These are phyloP conservation scores for Prunus davidiana DNA, from an alignment of 306 rosid species.

Conservation along the genomic window DNA sequence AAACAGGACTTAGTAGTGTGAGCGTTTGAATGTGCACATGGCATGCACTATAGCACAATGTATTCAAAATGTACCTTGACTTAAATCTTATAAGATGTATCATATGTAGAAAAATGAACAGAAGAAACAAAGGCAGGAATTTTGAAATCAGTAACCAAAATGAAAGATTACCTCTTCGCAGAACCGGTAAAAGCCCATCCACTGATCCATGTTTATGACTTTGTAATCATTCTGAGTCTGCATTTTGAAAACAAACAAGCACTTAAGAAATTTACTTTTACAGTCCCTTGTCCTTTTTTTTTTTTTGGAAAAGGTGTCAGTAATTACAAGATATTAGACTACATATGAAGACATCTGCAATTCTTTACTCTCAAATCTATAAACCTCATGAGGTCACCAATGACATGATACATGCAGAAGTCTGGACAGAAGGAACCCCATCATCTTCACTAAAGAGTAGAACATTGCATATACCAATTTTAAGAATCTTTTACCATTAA, in stretches of 20 bases:
- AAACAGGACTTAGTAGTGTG: not conserved
- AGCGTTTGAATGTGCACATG: not conserved
- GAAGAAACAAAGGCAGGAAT: not conserved
- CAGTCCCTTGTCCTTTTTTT: not conserved
- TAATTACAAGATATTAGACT: not conserved
- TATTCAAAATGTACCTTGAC: not conserved
- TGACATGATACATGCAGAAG: not conserved
- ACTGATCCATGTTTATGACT: conserved; percentile 94
- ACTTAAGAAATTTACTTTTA: conserved; percentile 12
- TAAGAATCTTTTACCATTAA: not conserved
- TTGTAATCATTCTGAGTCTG: conserved; percentile 93
- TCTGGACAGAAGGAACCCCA: not conserved
- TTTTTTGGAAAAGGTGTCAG: not conserved
- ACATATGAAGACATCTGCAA: not conserved
- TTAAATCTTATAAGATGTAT: not conserved
- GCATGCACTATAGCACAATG: not conserved
- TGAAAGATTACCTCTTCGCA: conserved; percentile 73
- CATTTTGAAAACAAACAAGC: conserved; percentile 22
- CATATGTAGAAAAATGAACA: not conserved
- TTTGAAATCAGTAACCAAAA: not conserved
- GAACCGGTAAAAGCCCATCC: conserved; percentile 97
- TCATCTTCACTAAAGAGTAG: not conserved
- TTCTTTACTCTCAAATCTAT: not conserved
- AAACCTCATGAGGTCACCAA: not conserved
- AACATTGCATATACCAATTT: not conserved